phyloP scores from a whole-genome alignment of 148 eudicot species.

The Drosera capensis region DNA sequence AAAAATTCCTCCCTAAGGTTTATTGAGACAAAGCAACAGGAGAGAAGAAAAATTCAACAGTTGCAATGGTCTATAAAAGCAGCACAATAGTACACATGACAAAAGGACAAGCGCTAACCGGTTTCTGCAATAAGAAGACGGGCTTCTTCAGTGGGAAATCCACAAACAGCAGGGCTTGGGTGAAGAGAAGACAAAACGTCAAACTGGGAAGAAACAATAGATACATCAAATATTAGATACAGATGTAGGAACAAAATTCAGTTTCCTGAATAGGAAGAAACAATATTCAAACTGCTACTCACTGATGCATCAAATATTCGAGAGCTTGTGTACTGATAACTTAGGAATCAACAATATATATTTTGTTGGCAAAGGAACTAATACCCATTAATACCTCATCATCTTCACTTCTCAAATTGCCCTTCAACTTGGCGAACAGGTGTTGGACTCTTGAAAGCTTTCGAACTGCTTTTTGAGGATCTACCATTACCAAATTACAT shows the following conservation, averaged over 20 bases:
- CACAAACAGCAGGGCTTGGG: conserved; percentile 98
- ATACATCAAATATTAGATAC: background rate
- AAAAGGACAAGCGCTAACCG: conserved; percentile 25
- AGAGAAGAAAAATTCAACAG: no score
- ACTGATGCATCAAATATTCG: no score
- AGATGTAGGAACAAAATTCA: no score
- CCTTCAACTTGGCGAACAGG: conserved; percentile 63
- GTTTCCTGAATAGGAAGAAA: no score
- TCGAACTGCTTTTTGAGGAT: conserved; percentile 71
- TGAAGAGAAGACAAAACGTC: conserved; percentile 75
- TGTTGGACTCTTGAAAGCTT: conserved; percentile 94
- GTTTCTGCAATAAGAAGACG: conserved; percentile 71
- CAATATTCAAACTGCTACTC: no score
- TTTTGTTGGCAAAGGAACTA: background rate
- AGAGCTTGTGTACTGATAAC: no score
- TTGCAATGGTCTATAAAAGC: background rate
- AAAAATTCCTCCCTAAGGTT: background rate
- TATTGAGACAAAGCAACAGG: no score
- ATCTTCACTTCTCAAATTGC: conserved; percentile 65
- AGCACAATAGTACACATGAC: background rate
- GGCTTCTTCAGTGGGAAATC: conserved; percentile 81
- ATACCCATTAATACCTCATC: conserved; percentile 51
- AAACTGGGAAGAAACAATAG: conserved; percentile 28
- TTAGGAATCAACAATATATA: no score
- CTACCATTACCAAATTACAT: conserved; percentile 42